Conservation (phyloP, 2,329 filamentous ascomycete genomes). For the Paecilomyces sp. region DNA sequence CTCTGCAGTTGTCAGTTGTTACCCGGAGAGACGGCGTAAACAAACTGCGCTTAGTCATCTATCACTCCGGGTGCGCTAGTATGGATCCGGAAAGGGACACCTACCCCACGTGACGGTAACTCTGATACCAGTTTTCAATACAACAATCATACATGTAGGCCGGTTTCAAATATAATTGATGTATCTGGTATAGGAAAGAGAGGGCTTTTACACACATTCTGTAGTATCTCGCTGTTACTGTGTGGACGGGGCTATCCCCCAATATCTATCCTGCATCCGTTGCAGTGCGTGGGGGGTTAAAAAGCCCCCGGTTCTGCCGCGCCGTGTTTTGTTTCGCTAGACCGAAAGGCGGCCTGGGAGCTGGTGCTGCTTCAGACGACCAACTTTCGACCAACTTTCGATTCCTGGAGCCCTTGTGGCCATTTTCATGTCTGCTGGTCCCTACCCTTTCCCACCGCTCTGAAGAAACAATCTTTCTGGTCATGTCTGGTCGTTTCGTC, state of each 20-base stretch:
- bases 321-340: background rate
- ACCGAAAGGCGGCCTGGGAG: background rate
- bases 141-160: background rate
- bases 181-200: background rate
- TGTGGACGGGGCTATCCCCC: too few species aligned
- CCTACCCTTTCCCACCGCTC: conserved; percentile 8
- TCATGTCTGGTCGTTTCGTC: conserved; percentile 66
- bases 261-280: background rate
- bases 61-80: conserved; percentile 6
- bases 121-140: background rate
- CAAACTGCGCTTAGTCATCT: conserved; percentile 25
- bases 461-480: conserved; percentile 7
- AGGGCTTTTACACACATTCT: too few species aligned
- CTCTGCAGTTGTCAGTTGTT: background rate
- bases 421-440: conserved; percentile 10
- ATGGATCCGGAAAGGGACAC: background rate
- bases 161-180: background rate
- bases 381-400: background rate
- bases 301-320: background rate
- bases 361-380: background rate
- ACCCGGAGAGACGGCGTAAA: conserved; percentile 25
- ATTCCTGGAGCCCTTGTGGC: background rate
- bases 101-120: background rate
- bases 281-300: background rate
- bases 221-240: too few species aligned